Conservation (phyloP, 306 rosid species). For the Cucurbita pepo region DNA sequence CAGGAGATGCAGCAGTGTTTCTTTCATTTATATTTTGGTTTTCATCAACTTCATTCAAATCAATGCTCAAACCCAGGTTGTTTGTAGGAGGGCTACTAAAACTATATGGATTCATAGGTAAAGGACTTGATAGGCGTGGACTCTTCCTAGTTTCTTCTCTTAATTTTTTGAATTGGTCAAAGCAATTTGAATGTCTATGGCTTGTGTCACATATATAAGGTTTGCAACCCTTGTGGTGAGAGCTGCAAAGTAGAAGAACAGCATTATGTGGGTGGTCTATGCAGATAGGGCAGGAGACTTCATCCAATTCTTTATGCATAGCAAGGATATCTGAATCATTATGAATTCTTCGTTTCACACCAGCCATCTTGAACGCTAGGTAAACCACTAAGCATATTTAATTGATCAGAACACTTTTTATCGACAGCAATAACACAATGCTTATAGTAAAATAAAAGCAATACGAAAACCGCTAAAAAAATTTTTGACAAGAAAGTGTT, state of each 20-base stretch:
- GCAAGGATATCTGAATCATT: slow-evolving; percentile 80
- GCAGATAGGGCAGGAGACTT: slow-evolving; percentile 93
- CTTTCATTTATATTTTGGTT: slow-evolving; percentile 48
- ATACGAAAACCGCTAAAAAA: background rate
- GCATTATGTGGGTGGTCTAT: slow-evolving; percentile 99
- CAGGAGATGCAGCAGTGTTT: slow-evolving; percentile 46
- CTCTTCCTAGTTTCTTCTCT: slow-evolving; percentile 40
- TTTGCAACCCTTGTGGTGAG: slow-evolving; percentile 94
- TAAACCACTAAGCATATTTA: slow-evolving; percentile 71
- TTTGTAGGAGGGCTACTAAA: slow-evolving; percentile 48
- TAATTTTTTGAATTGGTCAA: slow-evolving; percentile 85
- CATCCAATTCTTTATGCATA: slow-evolving; percentile 97
- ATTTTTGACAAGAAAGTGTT: background rate
- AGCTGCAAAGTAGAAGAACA: slow-evolving; percentile 93
- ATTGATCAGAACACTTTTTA: slow-evolving; percentile 40
- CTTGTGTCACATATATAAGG: slow-evolving; percentile 92
- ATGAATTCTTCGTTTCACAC: slow-evolving; percentile 87
- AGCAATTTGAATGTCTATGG: slow-evolving; percentile 93
- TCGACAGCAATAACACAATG: slow-evolving; percentile 6
- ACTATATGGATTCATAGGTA: slow-evolving; percentile 37
- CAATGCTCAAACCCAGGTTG: slow-evolving; percentile 35
- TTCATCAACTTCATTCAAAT: slow-evolving; percentile 50
- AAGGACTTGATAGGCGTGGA: slow-evolving; percentile 53
- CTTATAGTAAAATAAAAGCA: background rate
- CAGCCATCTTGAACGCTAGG: slow-evolving; percentile 95